Conservation (phyloP, 495 filamentous ascomycete genomes). For the Hypoxylon fuscum region DNA sequence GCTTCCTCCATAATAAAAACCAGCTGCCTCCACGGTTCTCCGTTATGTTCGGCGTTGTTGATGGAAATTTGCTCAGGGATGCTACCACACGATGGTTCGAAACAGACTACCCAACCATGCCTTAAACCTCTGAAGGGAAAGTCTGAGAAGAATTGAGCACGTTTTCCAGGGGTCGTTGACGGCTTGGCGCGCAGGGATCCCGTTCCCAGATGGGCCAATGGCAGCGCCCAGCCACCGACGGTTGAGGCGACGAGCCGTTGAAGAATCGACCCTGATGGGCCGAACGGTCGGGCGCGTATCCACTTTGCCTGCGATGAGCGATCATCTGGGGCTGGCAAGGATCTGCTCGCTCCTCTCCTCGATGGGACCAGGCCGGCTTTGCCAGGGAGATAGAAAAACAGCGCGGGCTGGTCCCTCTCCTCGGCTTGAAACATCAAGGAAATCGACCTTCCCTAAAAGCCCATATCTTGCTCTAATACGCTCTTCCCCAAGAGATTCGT, state of each 20-base stretch:
- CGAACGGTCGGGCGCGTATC: constrained; percentile 20
- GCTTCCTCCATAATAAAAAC: not conserved
- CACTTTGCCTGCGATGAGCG: constrained; percentile 28
- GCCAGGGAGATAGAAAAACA: too few relatives aligned
- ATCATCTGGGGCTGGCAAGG: constrained; percentile 16
- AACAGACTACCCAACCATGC: constrained; percentile 21
- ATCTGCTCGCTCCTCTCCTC: not conserved
- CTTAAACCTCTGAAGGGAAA: constrained; percentile 31
- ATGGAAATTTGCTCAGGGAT: constrained; percentile 36
- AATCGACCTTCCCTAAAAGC: constrained; percentile 31
- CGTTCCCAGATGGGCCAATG: constrained; percentile 12
- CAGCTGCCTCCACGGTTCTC: not conserved
- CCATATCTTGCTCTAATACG: constrained; percentile 39
- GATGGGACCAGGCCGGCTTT: too few relatives aligned
- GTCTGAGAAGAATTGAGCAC: constrained; percentile 46
- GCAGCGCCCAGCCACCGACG: constrained; percentile 8
- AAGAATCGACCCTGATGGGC: constrained; percentile 27
- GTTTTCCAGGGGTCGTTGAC: constrained; percentile 35
- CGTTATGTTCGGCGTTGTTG: constrained; percentile 9
- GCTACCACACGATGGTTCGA: constrained; percentile 30
- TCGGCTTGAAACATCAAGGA: not conserved
- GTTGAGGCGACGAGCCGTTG: constrained; percentile 27
- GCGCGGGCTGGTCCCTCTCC: not conserved
- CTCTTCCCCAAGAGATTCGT: constrained; percentile 27
- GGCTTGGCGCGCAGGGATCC: constrained; percentile 31